Conservation (phyloP, 768 basidiomycete species). For the Lepiota venenata region DNA sequence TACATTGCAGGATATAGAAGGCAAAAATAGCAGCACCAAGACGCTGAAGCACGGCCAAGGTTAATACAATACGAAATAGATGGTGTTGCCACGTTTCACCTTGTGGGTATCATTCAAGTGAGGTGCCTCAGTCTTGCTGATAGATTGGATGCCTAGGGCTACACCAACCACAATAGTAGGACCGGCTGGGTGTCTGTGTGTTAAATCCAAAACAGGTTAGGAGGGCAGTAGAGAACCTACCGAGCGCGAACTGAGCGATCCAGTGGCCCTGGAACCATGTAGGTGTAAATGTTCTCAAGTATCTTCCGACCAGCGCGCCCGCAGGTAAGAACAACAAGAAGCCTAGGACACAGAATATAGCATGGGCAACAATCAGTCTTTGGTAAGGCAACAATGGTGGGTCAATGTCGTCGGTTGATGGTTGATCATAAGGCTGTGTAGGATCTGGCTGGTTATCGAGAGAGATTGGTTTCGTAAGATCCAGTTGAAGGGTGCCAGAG, state of each 20-base stretch:
- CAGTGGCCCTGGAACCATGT: slow-evolving; percentile 55
- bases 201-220: not conserved
- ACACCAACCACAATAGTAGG: slow-evolving; percentile 40
- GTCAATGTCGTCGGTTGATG: slow-evolving; percentile 12
- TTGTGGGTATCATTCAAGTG: slow-evolving; percentile 48
- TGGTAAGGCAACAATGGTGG: slow-evolving; percentile 43
- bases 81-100: slow-evolving; percentile 24
- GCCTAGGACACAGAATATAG: slow-evolving; percentile 44
- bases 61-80: not conserved
- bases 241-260: slow-evolving; percentile 44
- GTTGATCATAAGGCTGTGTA: slow-evolving; percentile 13
- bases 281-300: slow-evolving; percentile 43
- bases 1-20: slow-evolving; percentile 46
- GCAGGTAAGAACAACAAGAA: slow-evolving; percentile 52
- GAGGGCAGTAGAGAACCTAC: slow-evolving; percentile 23
- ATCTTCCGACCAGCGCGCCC: slow-evolving; percentile 53
- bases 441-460: slow-evolving; percentile 13
- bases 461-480: slow-evolving; percentile 39
- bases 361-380: slow-evolving; percentile 53
- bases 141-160: slow-evolving; percentile 39
- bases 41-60: slow-evolving; percentile 27
- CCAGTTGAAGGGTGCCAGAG: slow-evolving; percentile 37
- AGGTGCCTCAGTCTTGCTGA: slow-evolving; percentile 26
- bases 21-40: slow-evolving; percentile 48
- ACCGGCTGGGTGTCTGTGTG: slow-evolving; percentile 29